A percentile compares a stretch with the other conserved stretches of the same genome.
Evolutionary conservation across 2,329 filamentous ascomycete genomes (phyloP).

Genomic region (Verticillium tricorpus): DNA sequence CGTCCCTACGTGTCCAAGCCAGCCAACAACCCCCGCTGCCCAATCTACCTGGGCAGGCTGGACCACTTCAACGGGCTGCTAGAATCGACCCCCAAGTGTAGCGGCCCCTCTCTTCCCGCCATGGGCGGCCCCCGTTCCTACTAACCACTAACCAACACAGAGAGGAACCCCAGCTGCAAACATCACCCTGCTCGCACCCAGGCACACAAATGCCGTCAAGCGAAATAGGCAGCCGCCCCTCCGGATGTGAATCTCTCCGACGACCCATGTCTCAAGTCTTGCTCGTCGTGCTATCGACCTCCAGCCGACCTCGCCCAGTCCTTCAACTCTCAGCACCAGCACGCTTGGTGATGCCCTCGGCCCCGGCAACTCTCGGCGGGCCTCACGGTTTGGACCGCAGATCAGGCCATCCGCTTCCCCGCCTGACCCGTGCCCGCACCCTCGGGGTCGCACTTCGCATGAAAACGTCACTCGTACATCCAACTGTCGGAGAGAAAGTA

Average conservation of each 20-base stretch:
- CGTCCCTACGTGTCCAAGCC: neutral
- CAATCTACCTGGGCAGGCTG: no score
- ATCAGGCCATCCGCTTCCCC: neutral
- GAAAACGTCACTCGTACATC: neutral
- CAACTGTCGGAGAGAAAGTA: neutral
- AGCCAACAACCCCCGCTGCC: no score
- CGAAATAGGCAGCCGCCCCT: no score
- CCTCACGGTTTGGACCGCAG: neutral
- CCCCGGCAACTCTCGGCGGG: neutral
- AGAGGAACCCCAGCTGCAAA: neutral
- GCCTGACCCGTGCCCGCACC: neutral
- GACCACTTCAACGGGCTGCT: no score
- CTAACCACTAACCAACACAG: neutral
- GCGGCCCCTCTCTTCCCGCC: no score
- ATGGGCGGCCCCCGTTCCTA: neutral
- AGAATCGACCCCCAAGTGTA: no score
- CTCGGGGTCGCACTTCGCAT: neutral
- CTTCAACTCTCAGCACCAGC: neutral
- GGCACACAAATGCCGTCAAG: no score
- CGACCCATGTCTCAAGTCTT: no score
- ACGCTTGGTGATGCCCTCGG: neutral
- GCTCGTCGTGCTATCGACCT: no score
- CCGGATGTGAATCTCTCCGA: no score
- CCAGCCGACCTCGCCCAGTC: no score
- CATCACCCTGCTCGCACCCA: neutral